Evolutionary conservation across 768 basidiomycete genomes (phyloP).

Genomic region (Hygrocybe coccinea): DNA sequence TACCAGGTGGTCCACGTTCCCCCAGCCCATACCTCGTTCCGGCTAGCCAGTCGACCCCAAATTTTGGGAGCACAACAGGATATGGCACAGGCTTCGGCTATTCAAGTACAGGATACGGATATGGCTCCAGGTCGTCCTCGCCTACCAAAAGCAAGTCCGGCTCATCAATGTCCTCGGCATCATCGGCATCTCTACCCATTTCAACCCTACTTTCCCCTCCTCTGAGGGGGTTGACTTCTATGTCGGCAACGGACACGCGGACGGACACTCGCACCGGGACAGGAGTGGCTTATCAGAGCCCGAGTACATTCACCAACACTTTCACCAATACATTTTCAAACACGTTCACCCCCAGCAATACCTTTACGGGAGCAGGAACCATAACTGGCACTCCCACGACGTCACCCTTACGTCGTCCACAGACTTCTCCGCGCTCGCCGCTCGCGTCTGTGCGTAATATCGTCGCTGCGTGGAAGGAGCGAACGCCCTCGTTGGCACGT

Average conservation of each 20-base stretch:
- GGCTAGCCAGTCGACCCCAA: conserved; percentile 23
- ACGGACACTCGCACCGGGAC: conserved; percentile 12
- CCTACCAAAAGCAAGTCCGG: conserved; percentile 39
- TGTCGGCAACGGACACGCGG: conserved; percentile 26
- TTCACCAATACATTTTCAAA: conserved; percentile 30
- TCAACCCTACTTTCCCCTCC: conserved; percentile 50
- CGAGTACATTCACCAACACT: conserved; percentile 36
- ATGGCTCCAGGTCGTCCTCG: conserved; percentile 42
- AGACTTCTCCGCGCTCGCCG: conserved; percentile 65
- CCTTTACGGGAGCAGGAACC: conserved; percentile 38
- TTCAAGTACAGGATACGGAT: conserved; percentile 22
- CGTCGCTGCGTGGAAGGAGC: conserved; percentile 76
- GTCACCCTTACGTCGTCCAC: conserved; percentile 56
- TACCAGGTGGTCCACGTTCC: conserved; percentile 37
- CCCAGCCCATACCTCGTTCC: conserved; percentile 32
- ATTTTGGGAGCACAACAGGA: conserved; percentile 27
- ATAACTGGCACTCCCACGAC: conserved; percentile 35
- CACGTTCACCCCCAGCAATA: conserved; percentile 34
- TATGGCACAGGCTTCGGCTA: conserved; percentile 24
- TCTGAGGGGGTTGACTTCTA: conserved; percentile 33
- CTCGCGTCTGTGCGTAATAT: conserved; percentile 73
- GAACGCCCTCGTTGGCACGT: conserved; percentile 50
- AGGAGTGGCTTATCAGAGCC: conserved; percentile 27
- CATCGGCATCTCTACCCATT: conserved; percentile 17
- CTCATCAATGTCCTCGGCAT: conserved; percentile 36